Base-by-base conservation (phyloP, 805 yeast species). In the Starmerella floris region DNA sequence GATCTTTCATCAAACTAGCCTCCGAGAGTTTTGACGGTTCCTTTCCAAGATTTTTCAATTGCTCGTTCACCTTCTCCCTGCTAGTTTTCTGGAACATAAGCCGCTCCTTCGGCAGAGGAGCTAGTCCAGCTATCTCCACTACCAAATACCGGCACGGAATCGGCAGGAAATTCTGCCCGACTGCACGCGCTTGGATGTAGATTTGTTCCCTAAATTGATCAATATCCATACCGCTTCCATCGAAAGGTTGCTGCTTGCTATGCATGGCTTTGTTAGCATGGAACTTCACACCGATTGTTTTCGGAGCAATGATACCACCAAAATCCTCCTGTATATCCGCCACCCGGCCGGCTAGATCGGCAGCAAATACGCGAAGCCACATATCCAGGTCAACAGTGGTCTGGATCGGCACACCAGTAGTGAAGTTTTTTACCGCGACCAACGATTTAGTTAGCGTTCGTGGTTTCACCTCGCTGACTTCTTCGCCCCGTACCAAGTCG, bases 401-500 rank as follows among this genome's bases (percentile, higher is more conserved):
- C 3, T 59, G 60, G 2, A 87, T 75, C 0, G 75, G 64, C 10
- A 16, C 21, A 1, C 66, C 65, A 0, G 73, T 70, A 38, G 77
- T 61, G 59, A 88, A 78, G 56, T 85, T 83, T 57, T 91, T 91
- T 38, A 77, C 77, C 0, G 95, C 79, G 62, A 77, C 77, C 97
- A 91, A 88, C 0, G 94, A 77, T 56, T 85, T 83, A 8, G 82
- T 67, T 22, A 76, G 74, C 0, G 76, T 71, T 37, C 80, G 66
- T 11, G 72, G 65, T 8, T 68, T 66, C 4, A 91, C 62, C 20
- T 76, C 77, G n/a, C 65, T 65, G 30, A 62, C 51, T 44, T 67
- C 67, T 9, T 66, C 60, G 0, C 97, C 97, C 25, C 85, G 63
- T 0, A 78, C 77, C 21, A 84, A 56, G 13, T 73, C 62, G 55